These are phyloP conservation scores for Zymoseptoria brevis DNA, from an alignment of 2,329 filamentous ascomycete genomes.

Conservation along the genomic window DNA sequence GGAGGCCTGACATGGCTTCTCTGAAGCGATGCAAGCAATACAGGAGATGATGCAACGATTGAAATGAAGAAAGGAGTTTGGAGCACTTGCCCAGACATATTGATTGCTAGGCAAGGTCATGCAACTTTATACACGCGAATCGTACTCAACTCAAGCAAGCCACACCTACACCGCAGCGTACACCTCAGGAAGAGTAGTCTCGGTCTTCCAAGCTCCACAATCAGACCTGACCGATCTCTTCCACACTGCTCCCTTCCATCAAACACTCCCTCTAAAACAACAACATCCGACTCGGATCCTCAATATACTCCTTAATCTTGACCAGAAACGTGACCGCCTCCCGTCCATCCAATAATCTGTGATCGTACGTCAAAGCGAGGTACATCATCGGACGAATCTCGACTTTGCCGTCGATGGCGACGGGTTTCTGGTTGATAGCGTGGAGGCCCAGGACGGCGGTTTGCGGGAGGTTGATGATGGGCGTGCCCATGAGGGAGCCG, in stretches of 20 bases:
- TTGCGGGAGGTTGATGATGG: constrained; percentile 96
- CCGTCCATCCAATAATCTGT: constrained; percentile 86
- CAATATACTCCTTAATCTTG: constrained; percentile 92
- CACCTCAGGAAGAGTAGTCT: background rate
- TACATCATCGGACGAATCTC: constrained; percentile 99
- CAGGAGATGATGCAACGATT: background rate
- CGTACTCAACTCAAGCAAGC: background rate
- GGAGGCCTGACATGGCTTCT: background rate
- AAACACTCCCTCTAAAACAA: constrained; percentile 33
- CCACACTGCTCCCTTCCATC: background rate
- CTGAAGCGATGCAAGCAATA: too few species aligned
- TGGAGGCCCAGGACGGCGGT: constrained; percentile 86
- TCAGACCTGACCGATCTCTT: background rate
- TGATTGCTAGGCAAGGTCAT: background rate
- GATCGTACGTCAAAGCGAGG: constrained; percentile 92
- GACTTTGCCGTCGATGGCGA: constrained; percentile 86
- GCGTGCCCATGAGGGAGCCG: constrained; percentile 92
- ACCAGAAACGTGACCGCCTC: constrained; percentile 95
- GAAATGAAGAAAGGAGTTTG: background rate
- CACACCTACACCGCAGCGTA: background rate
- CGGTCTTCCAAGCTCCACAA: too few species aligned
- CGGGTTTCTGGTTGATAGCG: constrained; percentile 89
- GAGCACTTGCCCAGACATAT: background rate
- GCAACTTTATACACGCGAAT: background rate
- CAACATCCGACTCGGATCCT: constrained; percentile 90